Percentiles rank a stretch among this genome's conserved stretches.
Evolutionary conservation across 2,329 filamentous ascomycete genomes (phyloP).

Genomic region (Phialophora verrucosa): DNA sequence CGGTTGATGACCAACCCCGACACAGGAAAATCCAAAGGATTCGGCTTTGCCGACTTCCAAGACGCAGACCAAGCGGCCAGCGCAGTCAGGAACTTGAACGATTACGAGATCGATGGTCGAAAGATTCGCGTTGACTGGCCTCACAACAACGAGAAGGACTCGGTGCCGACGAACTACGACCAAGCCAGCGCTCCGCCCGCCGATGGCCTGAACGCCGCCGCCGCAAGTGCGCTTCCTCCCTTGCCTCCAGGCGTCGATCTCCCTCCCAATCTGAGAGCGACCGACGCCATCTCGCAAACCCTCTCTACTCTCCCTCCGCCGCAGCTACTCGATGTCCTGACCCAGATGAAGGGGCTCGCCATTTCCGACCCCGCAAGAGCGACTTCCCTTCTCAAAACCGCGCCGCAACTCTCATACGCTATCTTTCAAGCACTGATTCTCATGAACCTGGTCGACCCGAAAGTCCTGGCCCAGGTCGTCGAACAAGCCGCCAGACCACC

Average conservation of each 20-base stretch:
- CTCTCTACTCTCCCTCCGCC: constrained; percentile 83
- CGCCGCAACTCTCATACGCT: constrained; percentile 90
- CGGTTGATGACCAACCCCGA: constrained; percentile 94
- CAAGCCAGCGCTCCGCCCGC: constrained; percentile 46
- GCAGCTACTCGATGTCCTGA: constrained; percentile 89
- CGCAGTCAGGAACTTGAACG: constrained; percentile 92
- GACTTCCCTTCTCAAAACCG: constrained; percentile 82
- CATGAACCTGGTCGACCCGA: constrained; percentile 88
- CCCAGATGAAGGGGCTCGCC: constrained; percentile 92
- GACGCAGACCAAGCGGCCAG: constrained; percentile 91
- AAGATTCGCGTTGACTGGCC: constrained; percentile 96
- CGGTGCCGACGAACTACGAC: constrained; percentile 60
- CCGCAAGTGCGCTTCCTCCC: constrained; percentile 64
- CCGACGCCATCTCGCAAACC: constrained; percentile 90
- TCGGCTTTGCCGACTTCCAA: constrained; percentile 94
- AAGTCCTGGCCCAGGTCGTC: constrained; percentile 79
- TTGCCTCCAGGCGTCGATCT: constrained; percentile 85
- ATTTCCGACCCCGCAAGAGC: constrained; percentile 80
- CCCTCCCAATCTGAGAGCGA: constrained; percentile 78
- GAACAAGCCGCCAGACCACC: constrained; percentile 58
- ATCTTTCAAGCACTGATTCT: constrained; percentile 93
- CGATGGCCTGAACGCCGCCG: constrained; percentile 45
- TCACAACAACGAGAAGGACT: constrained; percentile 81
- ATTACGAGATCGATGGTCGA: constrained; percentile 91
- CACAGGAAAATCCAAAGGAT: constrained; percentile 92